These are phyloP conservation scores for Alternaria ventricosa DNA, from an alignment of 2,329 filamentous ascomycete genomes.

Conservation along the genomic window DNA sequence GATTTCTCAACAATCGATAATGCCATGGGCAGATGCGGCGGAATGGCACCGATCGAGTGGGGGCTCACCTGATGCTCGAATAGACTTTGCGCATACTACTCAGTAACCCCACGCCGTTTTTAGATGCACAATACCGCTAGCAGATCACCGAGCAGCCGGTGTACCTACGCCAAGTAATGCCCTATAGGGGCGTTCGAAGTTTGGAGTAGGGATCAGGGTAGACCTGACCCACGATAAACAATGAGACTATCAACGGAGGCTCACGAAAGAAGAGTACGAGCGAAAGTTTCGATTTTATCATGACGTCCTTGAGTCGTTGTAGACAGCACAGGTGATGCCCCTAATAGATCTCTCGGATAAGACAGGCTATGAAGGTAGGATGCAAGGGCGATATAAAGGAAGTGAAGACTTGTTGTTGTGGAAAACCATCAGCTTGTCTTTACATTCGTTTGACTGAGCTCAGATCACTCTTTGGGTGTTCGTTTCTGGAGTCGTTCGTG, in stretches of 20 bases:
- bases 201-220: not conserved
- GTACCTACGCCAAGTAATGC: not conserved
- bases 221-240: not conserved
- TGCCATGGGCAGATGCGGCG: not conserved
- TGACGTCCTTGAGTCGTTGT: not conserved
- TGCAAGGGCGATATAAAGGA: not conserved
- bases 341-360: not conserved
- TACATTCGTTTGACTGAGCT: not conserved
- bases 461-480: not conserved
- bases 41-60: not conserved
- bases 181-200: not conserved
- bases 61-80: not conserved
- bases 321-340: not conserved
- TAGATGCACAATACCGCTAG: not conserved
- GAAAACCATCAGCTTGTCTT: not conserved
- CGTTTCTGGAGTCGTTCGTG: not conserved
- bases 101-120: not conserved
- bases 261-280: not conserved
- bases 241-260: not conserved
- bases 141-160: not conserved
- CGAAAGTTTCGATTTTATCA: not conserved
- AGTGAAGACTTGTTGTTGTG: not conserved
- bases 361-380: not conserved
- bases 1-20: not conserved
- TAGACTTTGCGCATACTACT: not conserved